Conservation (phyloP, 2,329 filamentous ascomycete genomes). For the Diaporthe australafricana region DNA sequence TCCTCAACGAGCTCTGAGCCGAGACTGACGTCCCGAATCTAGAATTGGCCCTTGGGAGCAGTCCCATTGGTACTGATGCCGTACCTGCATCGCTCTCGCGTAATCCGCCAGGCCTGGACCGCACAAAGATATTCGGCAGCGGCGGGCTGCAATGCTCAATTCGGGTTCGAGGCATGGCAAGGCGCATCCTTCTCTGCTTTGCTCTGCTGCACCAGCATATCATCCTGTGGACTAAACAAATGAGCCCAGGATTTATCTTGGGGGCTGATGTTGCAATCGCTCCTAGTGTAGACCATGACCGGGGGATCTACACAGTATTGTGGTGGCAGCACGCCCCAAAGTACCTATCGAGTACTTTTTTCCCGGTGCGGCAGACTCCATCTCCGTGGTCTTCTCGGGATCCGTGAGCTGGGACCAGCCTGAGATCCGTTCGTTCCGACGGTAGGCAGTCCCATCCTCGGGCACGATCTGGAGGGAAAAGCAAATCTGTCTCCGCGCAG, state of each 20-base stretch:
- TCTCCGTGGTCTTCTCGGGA: slow-evolving; percentile 20
- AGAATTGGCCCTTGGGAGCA: background rate
- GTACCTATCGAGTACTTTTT: slow-evolving; percentile 33
- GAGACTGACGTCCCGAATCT: slow-evolving; percentile 18
- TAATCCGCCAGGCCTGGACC: slow-evolving; percentile 18
- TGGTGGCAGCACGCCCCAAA: background rate
- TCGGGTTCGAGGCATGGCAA: background rate
- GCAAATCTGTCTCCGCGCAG: slow-evolving; percentile 21
- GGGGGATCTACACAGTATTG: slow-evolving; percentile 15
- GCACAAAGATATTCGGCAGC: background rate
- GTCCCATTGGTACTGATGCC: slow-evolving; percentile 20
- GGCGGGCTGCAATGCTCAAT: background rate
- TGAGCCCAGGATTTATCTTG: background rate
- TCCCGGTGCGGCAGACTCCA: slow-evolving; percentile 17
- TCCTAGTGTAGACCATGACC: background rate
- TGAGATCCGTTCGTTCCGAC: slow-evolving; percentile 30
- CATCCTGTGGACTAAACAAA: background rate
- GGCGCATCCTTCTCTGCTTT: background rate
- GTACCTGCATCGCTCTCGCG: slow-evolving; percentile 31
- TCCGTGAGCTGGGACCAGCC: slow-evolving; percentile 30
- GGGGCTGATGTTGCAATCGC: slow-evolving; percentile 6
- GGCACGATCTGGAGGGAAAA: slow-evolving; percentile 26
- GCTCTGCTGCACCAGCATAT: background rate
- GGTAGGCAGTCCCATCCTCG: slow-evolving; percentile 26
- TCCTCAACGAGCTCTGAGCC: slow-evolving; percentile 5